These are phyloP conservation scores for Polychaeton citri DNA, from an alignment of 2,329 filamentous ascomycete species.

Conservation along the genomic window DNA sequence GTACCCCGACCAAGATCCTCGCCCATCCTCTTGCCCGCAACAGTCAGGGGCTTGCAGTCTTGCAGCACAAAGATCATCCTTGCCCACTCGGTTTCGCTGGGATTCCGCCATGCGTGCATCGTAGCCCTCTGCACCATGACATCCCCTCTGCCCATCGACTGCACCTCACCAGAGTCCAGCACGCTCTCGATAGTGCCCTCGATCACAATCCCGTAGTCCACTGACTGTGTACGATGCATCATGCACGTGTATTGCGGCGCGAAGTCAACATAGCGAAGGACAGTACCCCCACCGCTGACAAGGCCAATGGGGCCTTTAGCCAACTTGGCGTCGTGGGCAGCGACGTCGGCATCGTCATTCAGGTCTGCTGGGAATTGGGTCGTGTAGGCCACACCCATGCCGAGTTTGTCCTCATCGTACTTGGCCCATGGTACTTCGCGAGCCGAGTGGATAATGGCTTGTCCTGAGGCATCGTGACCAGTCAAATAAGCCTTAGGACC, in stretches of 20 bases:
- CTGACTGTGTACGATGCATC: conserved; percentile 24
- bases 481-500: conserved; percentile 22
- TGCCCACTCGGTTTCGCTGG: conserved; percentile 17
- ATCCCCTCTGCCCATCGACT: conserved; percentile 22
- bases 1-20: conserved; percentile 17
- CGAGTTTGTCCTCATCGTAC: conserved; percentile 31
- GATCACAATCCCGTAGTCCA: conserved; percentile 25
- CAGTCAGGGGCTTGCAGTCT: conserved; percentile 15
- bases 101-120: conserved; percentile 22
- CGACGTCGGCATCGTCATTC: conserved; percentile 33
- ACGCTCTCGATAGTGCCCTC: conserved; percentile 21
- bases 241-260: conserved; percentile 20
- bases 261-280: conserved; percentile 29
- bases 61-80: conserved; percentile 21
- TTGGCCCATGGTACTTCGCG: conserved; percentile 19
- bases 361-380: conserved; percentile 38
- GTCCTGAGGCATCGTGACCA: conserved; percentile 17
- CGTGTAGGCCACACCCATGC: conserved; percentile 39
- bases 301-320: conserved; percentile 33
- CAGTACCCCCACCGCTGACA: conserved; percentile 35
- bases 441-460: conserved; percentile 20
- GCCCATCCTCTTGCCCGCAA: conserved; percentile 13
- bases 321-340: conserved; percentile 32
- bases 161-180: conserved; percentile 20
- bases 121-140: conserved; percentile 26